Base-by-base conservation (phyloP, 768 basidiomycete genomes). In the Calocybe gangraenosa region DNA sequence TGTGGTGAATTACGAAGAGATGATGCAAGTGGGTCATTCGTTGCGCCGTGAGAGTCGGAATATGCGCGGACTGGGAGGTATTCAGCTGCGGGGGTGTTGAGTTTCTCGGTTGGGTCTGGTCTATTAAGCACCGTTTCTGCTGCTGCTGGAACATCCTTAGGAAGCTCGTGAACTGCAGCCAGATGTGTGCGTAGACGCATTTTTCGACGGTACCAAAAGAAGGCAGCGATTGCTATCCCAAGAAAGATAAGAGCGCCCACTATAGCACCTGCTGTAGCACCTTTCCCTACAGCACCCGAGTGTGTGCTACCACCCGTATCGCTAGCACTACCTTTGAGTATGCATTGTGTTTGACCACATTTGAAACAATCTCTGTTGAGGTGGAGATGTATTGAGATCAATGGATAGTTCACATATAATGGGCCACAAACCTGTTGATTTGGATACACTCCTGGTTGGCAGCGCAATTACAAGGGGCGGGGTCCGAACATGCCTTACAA, bases 41-140 rank as follows among this genome's bases (percentile, higher is more conserved):
- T 75, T 15, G 74, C 68, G 38, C 70, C 62, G 19, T 74, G 71
- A 2, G 71, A 65, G 20, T 66, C 62, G 14, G 73, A 59, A 48
- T 78, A 81, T 15, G 79, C 71, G 46, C 77, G 68, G 48, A 78
- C 66, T 9, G 63, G 67, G 51, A 60, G 72, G 19, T 59, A 58
- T 49, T 75, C 68, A 3, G 66, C 50, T 10, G 61, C 51, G 15
- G 63, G 40, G 6, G 64, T 56, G 6, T 58, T 47, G 6, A 71
- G 61, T 58, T 87, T 87, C 67, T 87, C 86, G 42, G 66, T 82
- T 22, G 88, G 88, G 63, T 91, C 85, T n/a, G 87, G 86, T 33
- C 88, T 73, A 60, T 81, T 86, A 48, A 91, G 81, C 25, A 91
- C 89, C 8, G 81, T 78, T 54, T 78, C 83, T 15, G 89, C 87